Base-by-base conservation (phyloP, 495 filamentous ascomycete genomes). In the Bacidia rubella region DNA sequence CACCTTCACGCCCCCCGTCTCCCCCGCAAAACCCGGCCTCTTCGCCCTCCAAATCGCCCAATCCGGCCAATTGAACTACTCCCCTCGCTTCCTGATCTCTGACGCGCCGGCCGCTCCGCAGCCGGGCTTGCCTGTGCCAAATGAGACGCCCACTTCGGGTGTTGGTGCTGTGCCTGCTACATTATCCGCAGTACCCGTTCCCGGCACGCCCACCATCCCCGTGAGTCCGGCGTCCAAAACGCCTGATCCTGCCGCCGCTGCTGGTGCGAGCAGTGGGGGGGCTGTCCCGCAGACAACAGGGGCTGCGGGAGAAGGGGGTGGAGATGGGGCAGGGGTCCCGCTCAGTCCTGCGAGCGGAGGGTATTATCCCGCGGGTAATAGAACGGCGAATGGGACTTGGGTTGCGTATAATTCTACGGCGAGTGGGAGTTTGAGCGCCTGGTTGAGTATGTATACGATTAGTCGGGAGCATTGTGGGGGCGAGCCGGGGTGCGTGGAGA, bases 21-120 rank as follows among this genome's bases (percentile, higher is more conserved):
- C 27, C 32, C 5, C 45, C 24, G 11, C 10, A 25, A 1, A n/a
- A n/a, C 12, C 46, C 1, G 45, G 44, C 45, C 20, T 19, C 7
- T 62, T 60, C 50, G 52, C 53, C 35, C 50, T 62, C 11, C 51
- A 51, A 21, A 58, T 62, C 35, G 50, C 25, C 20, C 60, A 62
- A 44, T 43, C 29, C 7, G 19, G 20, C n/a, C 12, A 22, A 10
- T 57, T 46, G 12, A 62, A 60, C 40, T 62, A 62, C 49, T 60
- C 57, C 22, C 60, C 57, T 3, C 42, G 49, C 21, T 62, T 62
- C 58, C 2, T 3, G 5, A 44, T 62, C 46, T 15, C 35, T 0
- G 41, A 25, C n/a, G 20, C 7, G 9, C 20, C 41, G 7, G 7
- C 41, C 15, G 29, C 5, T 15, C 29, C 29, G 15, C 29, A 35